Base-by-base conservation (phyloP, 805 yeast genomes). In the Barnettozyma wickerhamii region DNA sequence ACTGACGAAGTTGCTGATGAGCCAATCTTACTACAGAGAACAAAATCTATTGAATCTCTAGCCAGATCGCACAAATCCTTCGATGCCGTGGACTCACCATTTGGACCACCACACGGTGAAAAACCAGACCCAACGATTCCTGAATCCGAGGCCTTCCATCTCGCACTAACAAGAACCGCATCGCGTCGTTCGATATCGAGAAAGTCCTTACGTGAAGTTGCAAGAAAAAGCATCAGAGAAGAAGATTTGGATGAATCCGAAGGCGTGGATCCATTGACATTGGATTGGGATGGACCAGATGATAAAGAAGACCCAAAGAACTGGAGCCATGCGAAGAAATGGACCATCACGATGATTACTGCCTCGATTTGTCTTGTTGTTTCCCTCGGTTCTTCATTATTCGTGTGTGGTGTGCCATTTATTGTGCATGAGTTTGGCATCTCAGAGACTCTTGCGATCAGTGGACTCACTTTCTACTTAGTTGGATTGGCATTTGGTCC, bases 401-500 rank as follows among this genome's bases (percentile, higher is more conserved):
- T 69, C 52, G 84, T 82, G 19, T 71, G 76, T 41, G 84, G 89
- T 44, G 72, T 81, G 2, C 73, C 77, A 3, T 80, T 76, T 45
- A 59, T 84, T 53, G 59, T 64, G 52, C 42, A 41, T 1, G 56
- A 65, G 43, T 74, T 82, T 58, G 65, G 68, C n/a, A 69, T 73
- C 10, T 75, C 80, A 10, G 74, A 79, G 57, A 80, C 80, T 30
- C 66, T 84, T 43, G 81, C 76, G 10, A 55, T 84, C 24, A 63
- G 84, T 2, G 93, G 93, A 10, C 68, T 84, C 48, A 77, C 89
- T 0, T 74, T 84, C 46, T 84, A 83, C 55, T 58, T 83, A 40
- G 42, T 84, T 20, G 91, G 91, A n/a, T 66, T 84, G 37, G 82
- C 88, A 0, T 64, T 73, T 45, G 86, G 86, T 10, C 88, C 89